These are phyloP conservation scores for Noccaea caerulescens DNA, from an alignment of 345 rosid genomes.

Conservation along the genomic window DNA sequence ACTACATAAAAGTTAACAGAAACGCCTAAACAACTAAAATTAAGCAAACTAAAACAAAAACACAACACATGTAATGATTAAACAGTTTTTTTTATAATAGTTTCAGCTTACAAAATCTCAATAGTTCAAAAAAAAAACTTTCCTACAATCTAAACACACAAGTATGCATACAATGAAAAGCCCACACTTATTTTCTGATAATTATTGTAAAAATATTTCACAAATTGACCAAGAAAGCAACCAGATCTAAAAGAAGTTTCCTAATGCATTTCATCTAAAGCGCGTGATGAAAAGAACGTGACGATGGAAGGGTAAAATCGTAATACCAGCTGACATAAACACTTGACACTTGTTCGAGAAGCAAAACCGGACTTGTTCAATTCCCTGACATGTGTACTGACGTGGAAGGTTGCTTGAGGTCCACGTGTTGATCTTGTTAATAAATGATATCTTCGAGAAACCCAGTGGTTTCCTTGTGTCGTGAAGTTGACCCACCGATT, in stretches of 20 bases:
- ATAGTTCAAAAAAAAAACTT: not conserved
- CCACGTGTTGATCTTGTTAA: conserved; percentile 28
- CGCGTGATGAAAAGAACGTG: conserved; percentile 35
- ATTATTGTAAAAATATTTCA: not conserved
- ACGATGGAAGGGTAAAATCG: conserved; percentile 9
- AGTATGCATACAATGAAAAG: not conserved
- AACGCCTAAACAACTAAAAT: not conserved
- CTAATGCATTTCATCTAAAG: not conserved
- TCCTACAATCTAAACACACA: conserved; percentile 7
- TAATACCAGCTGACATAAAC: not conserved
- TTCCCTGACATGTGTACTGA: conserved; percentile 37
- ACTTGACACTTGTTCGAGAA: conserved; percentile 28
- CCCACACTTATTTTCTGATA: not conserved
- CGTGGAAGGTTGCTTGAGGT: conserved; percentile 33
- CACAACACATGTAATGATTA: not conserved
- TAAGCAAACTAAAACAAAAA: not conserved
- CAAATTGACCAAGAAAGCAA: conserved; percentile 5
- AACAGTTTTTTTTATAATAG: not conserved
- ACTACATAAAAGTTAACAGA: not conserved
- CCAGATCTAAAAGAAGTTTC: not conserved
- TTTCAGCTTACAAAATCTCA: conserved; percentile 9
- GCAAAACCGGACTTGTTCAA: conserved; percentile 32
- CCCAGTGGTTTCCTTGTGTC: conserved; percentile 1
- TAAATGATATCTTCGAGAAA: conserved; percentile 17
- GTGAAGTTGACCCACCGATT: conserved; percentile 22